Evolutionary conservation across 495 filamentous ascomycete species (phyloP), one percentile per base, ranked within the genome.

Genomic region (Aspergillus ellipticus): DNA sequence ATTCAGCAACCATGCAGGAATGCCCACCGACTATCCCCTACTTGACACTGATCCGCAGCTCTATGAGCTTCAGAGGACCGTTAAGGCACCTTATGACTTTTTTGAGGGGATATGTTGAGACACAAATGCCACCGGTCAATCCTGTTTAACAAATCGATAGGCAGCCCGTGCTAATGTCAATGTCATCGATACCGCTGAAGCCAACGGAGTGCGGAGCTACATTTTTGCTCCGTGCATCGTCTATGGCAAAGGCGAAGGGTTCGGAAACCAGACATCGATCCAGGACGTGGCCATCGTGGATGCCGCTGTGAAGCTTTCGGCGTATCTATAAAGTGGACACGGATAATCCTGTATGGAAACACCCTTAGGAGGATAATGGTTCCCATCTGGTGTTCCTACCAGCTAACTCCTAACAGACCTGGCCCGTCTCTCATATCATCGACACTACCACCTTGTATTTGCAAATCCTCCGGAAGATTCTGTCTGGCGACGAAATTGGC

Each of bases 201-300:
- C 53, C 10, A 53, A 67, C 26, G 76, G 70, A 0, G 71, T 81
- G 22, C 61, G 65, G 21, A 72, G 68, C 53, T 80, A 81, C 51
- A 71, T 81, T 47, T 78, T 80, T 52, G 61, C 59, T 0, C 77
- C 76, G 0, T 80, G 76, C 53, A 63, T 76, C 48, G 75, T 78
- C 4, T 77, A 80, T 53, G 77, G 78, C 15, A 51, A 67, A 33
- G 73, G 75, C 19, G 67, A 73, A 48, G 76, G 77, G 3, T 80
- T 78, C 26, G 75, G 76, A 15, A 79, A 82, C 48, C 49, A 55
- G 4, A 78, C 76, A 21, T 79, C 78, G 1, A 79, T 76, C 33
- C 79, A 82, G 52, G 76, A 69, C 4, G 73, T 76, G 0, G 72
- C 71, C 0, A 74, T 82, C 21, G 75, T 82, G 8, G 59, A 64